Evolutionary conservation across 257 asterid genomes (phyloP).

Genomic region (Primulina huaijiensis): DNA sequence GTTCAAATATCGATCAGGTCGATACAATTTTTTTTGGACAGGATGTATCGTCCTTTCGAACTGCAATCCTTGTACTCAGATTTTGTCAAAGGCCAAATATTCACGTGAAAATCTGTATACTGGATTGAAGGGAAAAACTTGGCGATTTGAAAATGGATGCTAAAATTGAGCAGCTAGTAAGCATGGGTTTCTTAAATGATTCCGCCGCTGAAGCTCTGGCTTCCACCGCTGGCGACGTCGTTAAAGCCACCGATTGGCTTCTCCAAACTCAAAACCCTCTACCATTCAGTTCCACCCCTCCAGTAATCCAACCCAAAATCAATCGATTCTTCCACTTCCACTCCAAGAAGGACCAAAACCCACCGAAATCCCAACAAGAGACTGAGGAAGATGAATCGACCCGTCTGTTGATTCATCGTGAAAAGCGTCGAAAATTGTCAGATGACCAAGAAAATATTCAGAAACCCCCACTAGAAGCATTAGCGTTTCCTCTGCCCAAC

Average conservation of each 20-base stretch:
- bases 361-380: slow-evolving; percentile 12
- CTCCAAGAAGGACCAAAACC: slow-evolving; percentile 21
- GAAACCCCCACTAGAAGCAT: slow-evolving; percentile 17
- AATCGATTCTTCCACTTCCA: slow-evolving; percentile 51
- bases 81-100: no score
- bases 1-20: no score
- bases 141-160: slow-evolving; percentile 9
- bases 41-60: no score
- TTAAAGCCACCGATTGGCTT: slow-evolving; percentile 72
- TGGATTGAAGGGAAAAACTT: neutral
- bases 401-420: slow-evolving; percentile 12
- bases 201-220: slow-evolving; percentile 57
- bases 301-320: slow-evolving; percentile 65
- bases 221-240: slow-evolving; percentile 50
- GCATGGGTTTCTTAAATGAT: slow-evolving; percentile 71
- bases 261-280: slow-evolving; percentile 37
- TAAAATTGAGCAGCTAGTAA: slow-evolving; percentile 43
- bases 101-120: no score
- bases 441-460: neutral
- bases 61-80: no score
- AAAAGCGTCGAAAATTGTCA: slow-evolving; percentile 42
- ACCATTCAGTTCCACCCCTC: slow-evolving; percentile 25
- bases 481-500: slow-evolving; percentile 27
- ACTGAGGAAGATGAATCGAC: slow-evolving; percentile 20
- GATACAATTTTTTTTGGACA: no score